Base-by-base conservation (phyloP, 306 rosid genomes). In the Dalbergia oliveri region DNA sequence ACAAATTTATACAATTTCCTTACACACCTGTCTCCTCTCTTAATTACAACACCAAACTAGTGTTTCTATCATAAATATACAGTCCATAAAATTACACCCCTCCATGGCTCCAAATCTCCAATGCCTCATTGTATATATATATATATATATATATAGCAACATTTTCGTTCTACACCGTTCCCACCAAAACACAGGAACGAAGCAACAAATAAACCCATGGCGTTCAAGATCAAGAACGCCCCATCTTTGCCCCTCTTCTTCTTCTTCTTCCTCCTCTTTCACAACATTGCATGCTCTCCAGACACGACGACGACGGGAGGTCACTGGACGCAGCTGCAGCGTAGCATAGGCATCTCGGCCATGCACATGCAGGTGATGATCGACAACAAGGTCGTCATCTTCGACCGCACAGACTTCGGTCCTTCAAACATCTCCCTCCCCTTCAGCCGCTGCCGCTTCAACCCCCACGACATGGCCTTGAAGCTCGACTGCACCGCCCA, bases 281-380 rank as follows among this genome's bases (percentile, higher is more conserved):
- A 19, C 65, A 21, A 15, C 69, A 54, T 7, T 54, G 26, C 60
- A n/a, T 54, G 60, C 16, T 13, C 18, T 12, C 57, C 57, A 8
- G 37, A 4, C 60, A 14, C 72, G 9, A 11, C 34, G 16, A 2
- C 3, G 0, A 15, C 19, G 7, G 92, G 88, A 0, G 97, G 97
- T 0, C 69, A 77, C 39, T 94, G 98, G 98, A 18, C 58, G n/a
- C 81, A 89, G 15, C 79, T 94, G 14, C 87, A 84, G 11, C 23
- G 50, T 3, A 85, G 86, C 88, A 85, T 92, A 11, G 98, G 98
- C 45, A 82, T 94, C 76, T 90, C 97, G 0, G 98, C 98, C 85
- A 91, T 94, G 95, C 98, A 94, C 95, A 94, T 94, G 97, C 98
- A 91, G 31, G 88, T 94, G 0, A 84, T 94, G 81, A 50, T 9